phyloP scores from a whole-genome alignment of 2,329 filamentous ascomycete species.

The Colletotrichum brevisporum region DNA sequence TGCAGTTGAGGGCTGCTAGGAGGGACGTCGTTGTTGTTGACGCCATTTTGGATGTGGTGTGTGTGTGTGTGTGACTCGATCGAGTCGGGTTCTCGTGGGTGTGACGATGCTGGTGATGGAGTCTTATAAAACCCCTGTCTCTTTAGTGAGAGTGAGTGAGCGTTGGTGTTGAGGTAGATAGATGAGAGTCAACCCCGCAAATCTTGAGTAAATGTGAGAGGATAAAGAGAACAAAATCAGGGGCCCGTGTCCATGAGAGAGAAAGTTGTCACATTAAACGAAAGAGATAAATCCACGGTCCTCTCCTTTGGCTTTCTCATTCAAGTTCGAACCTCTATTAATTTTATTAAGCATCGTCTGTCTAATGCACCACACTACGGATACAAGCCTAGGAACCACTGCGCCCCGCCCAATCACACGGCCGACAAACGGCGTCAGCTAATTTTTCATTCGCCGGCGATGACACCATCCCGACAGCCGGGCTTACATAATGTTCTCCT shows the following conservation, averaged over 20 bases:
- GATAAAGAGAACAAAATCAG: too few relatives aligned
- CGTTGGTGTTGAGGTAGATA: neutral
- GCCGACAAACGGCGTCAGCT: constrained; percentile 30
- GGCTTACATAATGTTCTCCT: constrained; percentile 16
- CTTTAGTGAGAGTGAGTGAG: neutral
- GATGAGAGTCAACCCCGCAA: neutral
- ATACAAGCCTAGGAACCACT: constrained; percentile 6
- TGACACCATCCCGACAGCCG: constrained; percentile 42
- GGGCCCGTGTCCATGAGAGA: too few relatives aligned
- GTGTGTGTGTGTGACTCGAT: neutral
- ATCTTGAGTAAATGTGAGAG: too few relatives aligned
- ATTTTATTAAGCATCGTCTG: neutral
- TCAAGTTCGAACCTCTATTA: neutral
- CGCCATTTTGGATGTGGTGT: constrained; percentile 18
- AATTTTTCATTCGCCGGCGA: constrained; percentile 40
- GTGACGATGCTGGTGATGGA: neutral
- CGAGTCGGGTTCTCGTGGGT: neutral
- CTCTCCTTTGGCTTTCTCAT: neutral
- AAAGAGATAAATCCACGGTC: too few relatives aligned
- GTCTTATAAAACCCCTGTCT: constrained; percentile 31
- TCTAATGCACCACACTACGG: neutral
- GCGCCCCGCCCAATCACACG: constrained; percentile 36
- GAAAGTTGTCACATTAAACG: too few relatives aligned
- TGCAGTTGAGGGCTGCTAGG: constrained; percentile 80
- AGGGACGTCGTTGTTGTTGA: constrained; percentile 61